Percentiles rank a stretch among this genome's conserved stretches.
Conservation (phyloP, 2,329 filamentous ascomycete genomes). For the Colletotrichum navitas region DNA sequence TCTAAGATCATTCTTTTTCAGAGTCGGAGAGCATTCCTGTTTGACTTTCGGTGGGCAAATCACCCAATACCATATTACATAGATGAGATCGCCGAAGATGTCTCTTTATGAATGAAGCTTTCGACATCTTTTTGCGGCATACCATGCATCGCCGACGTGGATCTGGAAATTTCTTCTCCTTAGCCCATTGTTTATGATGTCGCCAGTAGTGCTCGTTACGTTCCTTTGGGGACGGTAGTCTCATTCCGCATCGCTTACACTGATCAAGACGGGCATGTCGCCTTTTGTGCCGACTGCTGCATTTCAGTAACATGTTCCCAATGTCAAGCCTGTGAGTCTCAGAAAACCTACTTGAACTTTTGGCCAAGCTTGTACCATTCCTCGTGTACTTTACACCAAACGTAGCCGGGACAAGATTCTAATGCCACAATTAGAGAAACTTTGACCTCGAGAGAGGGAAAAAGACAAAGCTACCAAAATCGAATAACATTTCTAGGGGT, state of each 20-base stretch:
- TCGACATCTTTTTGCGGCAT: not conserved
- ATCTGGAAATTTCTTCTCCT: not conserved
- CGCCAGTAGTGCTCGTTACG: not conserved
- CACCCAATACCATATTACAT: not conserved
- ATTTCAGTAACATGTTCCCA: not conserved
- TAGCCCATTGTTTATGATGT: not conserved
- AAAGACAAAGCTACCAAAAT: not conserved
- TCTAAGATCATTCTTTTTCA: not conserved
- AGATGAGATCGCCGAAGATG: not conserved
- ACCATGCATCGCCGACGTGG: constrained; percentile 4
- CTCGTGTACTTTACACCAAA: not conserved
- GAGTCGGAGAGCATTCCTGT: constrained; percentile 7
- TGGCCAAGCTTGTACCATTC: not conserved
- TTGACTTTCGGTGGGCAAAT: not conserved
- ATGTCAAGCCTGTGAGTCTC: no score
- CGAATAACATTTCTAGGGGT: not conserved
- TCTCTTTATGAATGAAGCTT: not conserved
- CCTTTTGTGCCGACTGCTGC: not conserved
- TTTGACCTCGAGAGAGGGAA: fast-evolving
- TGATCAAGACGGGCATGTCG: not conserved
- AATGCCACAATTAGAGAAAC: not conserved
- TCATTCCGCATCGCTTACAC: not conserved
- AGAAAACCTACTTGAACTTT: not conserved
- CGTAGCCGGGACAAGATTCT: not conserved
- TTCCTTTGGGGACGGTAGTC: not conserved